phyloP scores from a whole-genome alignment of 1,139 yeast species.

The Eremothecium cymbalariae region DNA sequence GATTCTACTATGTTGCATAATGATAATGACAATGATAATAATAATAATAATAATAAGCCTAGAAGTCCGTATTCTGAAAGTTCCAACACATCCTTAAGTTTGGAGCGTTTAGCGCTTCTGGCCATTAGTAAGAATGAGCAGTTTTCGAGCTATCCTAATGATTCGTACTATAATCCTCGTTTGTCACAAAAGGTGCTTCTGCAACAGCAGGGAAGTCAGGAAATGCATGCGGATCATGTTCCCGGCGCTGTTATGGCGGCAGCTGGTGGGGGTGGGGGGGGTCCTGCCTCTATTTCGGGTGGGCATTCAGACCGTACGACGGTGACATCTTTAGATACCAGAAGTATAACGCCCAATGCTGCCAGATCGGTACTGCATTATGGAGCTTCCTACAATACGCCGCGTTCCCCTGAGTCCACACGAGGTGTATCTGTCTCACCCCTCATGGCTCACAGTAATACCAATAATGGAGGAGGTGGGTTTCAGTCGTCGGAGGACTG shows the following conservation, averaged over 20 bases:
- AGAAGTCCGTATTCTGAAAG: background rate
- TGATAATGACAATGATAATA: background rate
- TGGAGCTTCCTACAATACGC: conserved; percentile 3
- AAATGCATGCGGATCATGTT: too few relatives aligned
- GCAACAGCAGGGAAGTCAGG: too few relatives aligned
- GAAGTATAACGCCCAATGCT: conserved; percentile 4
- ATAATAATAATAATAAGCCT: background rate
- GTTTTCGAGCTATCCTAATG: too few relatives aligned
- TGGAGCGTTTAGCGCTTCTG: conserved; percentile 5
- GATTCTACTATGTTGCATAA: background rate
- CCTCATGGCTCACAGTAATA: background rate
- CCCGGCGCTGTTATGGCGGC: too few relatives aligned
- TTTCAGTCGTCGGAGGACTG: too few relatives aligned
- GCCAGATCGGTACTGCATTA: background rate
- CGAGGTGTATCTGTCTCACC: conserved; percentile 2
- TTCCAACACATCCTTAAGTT: background rate
- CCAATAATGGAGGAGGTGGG: too few relatives aligned
- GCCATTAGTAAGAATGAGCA: conserved; percentile 2
- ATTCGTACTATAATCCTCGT: too few relatives aligned
- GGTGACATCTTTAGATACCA: background rate
- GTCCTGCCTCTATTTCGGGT: too few relatives aligned
- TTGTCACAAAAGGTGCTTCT: too few relatives aligned
- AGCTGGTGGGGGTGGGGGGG: too few relatives aligned
- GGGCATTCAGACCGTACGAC: too few relatives aligned
- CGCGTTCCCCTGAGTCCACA: conserved; percentile 3